phyloP scores from a whole-genome alignment of 129 eudicot genomes.

The Heracleum sosnowskyi region DNA sequence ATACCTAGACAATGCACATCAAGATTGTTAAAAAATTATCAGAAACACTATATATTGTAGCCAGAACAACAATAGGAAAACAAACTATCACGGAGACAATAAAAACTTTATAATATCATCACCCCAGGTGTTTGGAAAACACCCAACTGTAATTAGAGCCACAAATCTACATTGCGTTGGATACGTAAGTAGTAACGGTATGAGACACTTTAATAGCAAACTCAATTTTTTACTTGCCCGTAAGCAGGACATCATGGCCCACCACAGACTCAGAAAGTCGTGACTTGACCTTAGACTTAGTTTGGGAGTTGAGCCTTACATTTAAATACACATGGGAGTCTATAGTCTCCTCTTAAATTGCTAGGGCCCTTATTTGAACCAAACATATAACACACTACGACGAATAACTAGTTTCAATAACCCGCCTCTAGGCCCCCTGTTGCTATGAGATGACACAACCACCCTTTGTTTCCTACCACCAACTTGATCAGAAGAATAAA shows the following conservation, averaged over 20 bases:
- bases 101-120: background rate
- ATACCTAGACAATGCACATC: constrained; percentile 22
- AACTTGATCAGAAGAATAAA: too few species aligned
- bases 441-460: background rate
- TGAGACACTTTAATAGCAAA: background rate
- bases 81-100: background rate
- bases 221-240: background rate
- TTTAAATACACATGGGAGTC: background rate
- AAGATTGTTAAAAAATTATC: background rate
- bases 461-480: background rate
- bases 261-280: background rate
- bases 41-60: background rate
- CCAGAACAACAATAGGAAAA: background rate
- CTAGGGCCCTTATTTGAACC: background rate
- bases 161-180: background rate
- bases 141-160: background rate
- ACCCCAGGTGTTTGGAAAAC: background rate
- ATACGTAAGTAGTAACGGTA: background rate
- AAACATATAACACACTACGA: too few species aligned
- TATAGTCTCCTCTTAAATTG: background rate
- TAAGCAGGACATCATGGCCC: background rate
- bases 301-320: background rate
- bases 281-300: background rate
- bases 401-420: too few species aligned
- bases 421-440: background rate